These are phyloP conservation scores for Sarocladium brachiariae DNA, from an alignment of 2,329 filamentous ascomycete species.

Conservation along the genomic window DNA sequence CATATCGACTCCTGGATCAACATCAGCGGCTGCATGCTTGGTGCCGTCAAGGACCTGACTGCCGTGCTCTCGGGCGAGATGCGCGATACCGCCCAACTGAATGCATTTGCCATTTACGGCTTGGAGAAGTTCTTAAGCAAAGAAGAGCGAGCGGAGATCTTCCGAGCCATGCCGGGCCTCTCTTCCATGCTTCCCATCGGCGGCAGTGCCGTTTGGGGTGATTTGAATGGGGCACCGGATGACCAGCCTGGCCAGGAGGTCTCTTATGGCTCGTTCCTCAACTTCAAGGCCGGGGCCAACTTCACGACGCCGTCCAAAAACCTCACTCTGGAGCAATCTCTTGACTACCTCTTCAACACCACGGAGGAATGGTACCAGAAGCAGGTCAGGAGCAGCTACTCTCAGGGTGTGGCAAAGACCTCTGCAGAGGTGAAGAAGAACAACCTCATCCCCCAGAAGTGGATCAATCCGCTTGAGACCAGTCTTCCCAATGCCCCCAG, in stretches of 20 bases:
- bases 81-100: constrained; percentile 95
- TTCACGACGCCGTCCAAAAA: constrained; percentile 62
- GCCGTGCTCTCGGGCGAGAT: constrained; percentile 93
- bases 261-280: constrained; percentile 75
- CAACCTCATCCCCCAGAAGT: constrained; percentile 70
- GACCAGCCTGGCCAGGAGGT: constrained; percentile 66
- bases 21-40: constrained; percentile 95
- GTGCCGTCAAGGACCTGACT: constrained; percentile 82
- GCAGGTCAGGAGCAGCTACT: constrained; percentile 70
- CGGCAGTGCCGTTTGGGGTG: constrained; percentile 92
- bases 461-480: constrained; percentile 91
- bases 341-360: constrained; percentile 70
- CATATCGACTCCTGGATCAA: constrained; percentile 97
- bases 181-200: constrained; percentile 95
- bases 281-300: constrained; percentile 66
- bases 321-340: constrained; percentile 69
- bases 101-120: constrained; percentile 92
- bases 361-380: constrained; percentile 81
- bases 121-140: constrained; percentile 91
- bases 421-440: constrained; percentile 74
- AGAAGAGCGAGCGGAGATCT: constrained; percentile 85
- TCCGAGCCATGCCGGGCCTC: constrained; percentile 93
- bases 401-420: constrained; percentile 79
- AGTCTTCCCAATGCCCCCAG: constrained; percentile 79
- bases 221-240: constrained; percentile 79